These are phyloP conservation scores for Picochlorum sp. DNA, from an alignment of 139 green algal genomes.

Conservation along the genomic window DNA sequence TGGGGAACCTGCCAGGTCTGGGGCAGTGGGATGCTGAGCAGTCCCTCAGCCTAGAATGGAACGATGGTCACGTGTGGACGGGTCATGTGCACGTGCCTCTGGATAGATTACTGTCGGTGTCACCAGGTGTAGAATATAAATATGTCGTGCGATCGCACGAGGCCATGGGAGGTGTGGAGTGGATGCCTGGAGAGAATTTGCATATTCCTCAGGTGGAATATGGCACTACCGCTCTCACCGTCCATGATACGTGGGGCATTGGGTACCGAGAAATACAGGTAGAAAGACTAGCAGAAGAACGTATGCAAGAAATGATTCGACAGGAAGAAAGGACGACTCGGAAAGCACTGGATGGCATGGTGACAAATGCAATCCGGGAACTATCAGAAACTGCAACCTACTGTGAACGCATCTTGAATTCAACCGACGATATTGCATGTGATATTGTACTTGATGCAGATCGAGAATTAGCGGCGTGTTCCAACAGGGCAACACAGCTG, in stretches of 20 bases:
- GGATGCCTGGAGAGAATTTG: slow-evolving; percentile 25
- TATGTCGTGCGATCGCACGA: slow-evolving; percentile 26
- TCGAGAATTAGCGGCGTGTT: slow-evolving; percentile 19
- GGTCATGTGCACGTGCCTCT: slow-evolving; percentile 12
- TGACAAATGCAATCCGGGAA: slow-evolving; percentile 18
- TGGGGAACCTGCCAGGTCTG: slow-evolving; percentile 18
- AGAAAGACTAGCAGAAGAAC: slow-evolving; percentile 4
- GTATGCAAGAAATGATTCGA: slow-evolving; percentile 1
- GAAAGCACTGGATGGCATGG: slow-evolving; percentile 10
- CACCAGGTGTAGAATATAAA: slow-evolving; percentile 28
- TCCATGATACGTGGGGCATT: slow-evolving; percentile 27
- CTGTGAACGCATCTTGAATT: slow-evolving; percentile 11
- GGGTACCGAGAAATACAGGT: slow-evolving; percentile 19
- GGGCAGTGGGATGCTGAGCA: slow-evolving; percentile 18
- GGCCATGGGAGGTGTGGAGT: slow-evolving; percentile 5
- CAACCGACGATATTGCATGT: not conserved
- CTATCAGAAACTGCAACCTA: slow-evolving; percentile 11
- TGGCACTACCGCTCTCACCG: slow-evolving; percentile 3
- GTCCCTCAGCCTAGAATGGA: slow-evolving; percentile 23
- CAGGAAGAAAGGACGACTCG: slow-evolving; percentile 1
- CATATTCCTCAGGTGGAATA: slow-evolving; percentile 4
- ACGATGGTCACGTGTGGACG: slow-evolving; percentile 30
- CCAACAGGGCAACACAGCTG: slow-evolving; percentile 16
- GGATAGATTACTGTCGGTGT: not conserved
- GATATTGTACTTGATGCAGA: slow-evolving; percentile 24